A percentile compares a stretch with the other conserved stretches of the same genome.
phyloP scores from a whole-genome alignment of 1,139 yeast species.

The Insectozyma bohioensis region DNA sequence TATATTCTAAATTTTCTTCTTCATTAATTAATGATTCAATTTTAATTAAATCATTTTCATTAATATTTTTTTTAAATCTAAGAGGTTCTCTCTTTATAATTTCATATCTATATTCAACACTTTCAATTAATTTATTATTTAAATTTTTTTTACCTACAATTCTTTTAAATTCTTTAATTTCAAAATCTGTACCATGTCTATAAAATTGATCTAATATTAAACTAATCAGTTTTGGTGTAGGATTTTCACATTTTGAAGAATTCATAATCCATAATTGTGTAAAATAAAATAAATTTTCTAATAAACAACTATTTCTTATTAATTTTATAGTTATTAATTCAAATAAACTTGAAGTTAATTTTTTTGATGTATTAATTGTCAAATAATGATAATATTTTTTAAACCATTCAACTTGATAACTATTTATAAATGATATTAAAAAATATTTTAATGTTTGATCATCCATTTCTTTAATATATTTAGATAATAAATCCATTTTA shows the following conservation, averaged over 20 bases:
- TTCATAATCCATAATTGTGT: slow-evolving; percentile 33
- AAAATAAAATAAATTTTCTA: slow-evolving; percentile 29
- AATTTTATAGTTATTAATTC: slow-evolving; percentile 28
- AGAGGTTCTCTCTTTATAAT: slow-evolving; percentile 29
- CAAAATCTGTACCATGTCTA: slow-evolving; percentile 30
- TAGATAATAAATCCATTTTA: slow-evolving; percentile 21
- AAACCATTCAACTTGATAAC: slow-evolving; percentile 35
- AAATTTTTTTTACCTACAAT: slow-evolving; percentile 20
- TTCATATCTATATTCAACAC: slow-evolving; percentile 24
- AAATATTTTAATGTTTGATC: slow-evolving; percentile 29
- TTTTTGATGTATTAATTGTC: slow-evolving; percentile 13
- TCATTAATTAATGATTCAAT: slow-evolving; percentile 11
- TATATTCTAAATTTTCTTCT: slow-evolving; percentile 10
- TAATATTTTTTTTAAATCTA: slow-evolving; percentile 24
- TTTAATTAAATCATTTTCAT: slow-evolving; percentile 22
- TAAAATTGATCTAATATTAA: slow-evolving; percentile 29
- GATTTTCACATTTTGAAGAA: slow-evolving; percentile 21
- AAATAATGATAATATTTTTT: slow-evolving; percentile 21
- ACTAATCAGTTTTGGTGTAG: slow-evolving; percentile 29
- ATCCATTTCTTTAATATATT: slow-evolving; percentile 19
- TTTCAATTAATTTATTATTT: slow-evolving; percentile 24
- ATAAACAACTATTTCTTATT: slow-evolving; percentile 29
- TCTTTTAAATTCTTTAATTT: slow-evolving; percentile 24
- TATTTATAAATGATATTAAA: slow-evolving; percentile 29
- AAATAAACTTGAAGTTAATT: slow-evolving; percentile 25